Conservation (phyloP, 73 alveolate species). For the Paraurostyla sp. region DNA sequence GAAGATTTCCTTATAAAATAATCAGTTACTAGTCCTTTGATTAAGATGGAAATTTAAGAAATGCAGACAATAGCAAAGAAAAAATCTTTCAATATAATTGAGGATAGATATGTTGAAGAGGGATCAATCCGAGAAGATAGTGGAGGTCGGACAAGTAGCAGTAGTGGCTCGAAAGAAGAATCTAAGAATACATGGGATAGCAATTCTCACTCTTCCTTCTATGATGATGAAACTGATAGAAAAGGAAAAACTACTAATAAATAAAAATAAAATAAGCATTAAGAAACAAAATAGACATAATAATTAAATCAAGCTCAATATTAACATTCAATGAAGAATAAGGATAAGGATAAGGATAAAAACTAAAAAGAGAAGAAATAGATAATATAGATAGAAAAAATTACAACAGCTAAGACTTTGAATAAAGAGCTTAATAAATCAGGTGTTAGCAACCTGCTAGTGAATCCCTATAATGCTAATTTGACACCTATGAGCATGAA, state of each 20-base stretch:
- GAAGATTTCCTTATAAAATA: no score
- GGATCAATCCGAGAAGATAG: no score
- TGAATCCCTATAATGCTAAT: neutral
- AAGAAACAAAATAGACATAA: neutral
- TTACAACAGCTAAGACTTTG: neutral
- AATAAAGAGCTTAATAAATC: neutral
- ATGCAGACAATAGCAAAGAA: neutral
- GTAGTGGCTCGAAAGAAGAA: neutral
- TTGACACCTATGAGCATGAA: neutral
- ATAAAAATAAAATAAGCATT: neutral
- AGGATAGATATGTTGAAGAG: neutral
- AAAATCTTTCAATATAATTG: constrained; percentile 14
- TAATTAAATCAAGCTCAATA: neutral
- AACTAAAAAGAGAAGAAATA: neutral
- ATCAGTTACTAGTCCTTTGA: neutral
- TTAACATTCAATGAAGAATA: no score
- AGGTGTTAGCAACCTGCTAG: neutral
- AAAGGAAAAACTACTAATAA: neutral
- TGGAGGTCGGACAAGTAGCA: neutral
- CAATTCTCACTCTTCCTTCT: neutral
- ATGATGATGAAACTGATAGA: neutral
- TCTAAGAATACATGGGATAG: neutral
- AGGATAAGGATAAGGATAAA: no score
- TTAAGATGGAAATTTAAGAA: no score
- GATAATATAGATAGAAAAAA: neutral